Percentiles rank a stretch among this genome's conserved stretches.
These are phyloP conservation scores for Neodidymelliopsis sp. DNA, from an alignment of 2,329 filamentous ascomycete genomes.

Conservation along the genomic window DNA sequence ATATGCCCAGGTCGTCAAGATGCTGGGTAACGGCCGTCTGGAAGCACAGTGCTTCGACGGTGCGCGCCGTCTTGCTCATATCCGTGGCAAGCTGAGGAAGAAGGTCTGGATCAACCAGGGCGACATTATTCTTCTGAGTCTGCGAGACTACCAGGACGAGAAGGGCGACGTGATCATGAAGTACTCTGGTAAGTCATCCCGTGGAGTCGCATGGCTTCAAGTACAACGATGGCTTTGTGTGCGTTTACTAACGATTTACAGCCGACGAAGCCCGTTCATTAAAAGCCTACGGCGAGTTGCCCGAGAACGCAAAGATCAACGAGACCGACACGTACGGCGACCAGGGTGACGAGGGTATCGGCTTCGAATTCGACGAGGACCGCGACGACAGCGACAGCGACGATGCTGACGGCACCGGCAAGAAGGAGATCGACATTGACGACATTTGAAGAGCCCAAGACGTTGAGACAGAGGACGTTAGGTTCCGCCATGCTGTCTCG, in stretches of 20 bases:
- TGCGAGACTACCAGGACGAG: constrained; percentile 92
- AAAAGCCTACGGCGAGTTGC: constrained; percentile 96
- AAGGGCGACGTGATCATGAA: constrained; percentile 95
- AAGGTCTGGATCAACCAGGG: constrained; percentile 97
- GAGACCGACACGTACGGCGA: constrained; percentile 95
- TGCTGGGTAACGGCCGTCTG: constrained; percentile 93
- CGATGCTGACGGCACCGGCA: constrained; percentile 66
- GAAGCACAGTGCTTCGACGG: constrained; percentile 97
- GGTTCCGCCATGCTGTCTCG: constrained; percentile 50
- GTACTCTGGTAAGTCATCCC: constrained; percentile 61
- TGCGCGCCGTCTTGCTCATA: constrained; percentile 82
- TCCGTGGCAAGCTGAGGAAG: constrained; percentile 96
- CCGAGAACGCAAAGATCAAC: constrained; percentile 99
- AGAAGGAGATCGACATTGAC: constrained; percentile 91
- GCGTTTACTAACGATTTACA: no score
- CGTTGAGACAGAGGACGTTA: constrained; percentile 1
- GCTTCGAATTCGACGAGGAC: constrained; percentile 99
- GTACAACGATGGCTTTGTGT: no score
- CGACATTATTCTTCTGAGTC: constrained; percentile 74
- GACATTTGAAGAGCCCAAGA: constrained; percentile 71
- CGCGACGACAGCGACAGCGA: constrained; percentile 63
- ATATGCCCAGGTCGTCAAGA: constrained; percentile 89
- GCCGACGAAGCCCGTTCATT: constrained; percentile 90
- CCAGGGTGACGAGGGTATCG: constrained; percentile 89
- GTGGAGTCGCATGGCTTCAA: no score